These are phyloP conservation scores for Hypoxylon sp. DNA, from an alignment of 2,329 filamentous ascomycete species.

Conservation along the genomic window DNA sequence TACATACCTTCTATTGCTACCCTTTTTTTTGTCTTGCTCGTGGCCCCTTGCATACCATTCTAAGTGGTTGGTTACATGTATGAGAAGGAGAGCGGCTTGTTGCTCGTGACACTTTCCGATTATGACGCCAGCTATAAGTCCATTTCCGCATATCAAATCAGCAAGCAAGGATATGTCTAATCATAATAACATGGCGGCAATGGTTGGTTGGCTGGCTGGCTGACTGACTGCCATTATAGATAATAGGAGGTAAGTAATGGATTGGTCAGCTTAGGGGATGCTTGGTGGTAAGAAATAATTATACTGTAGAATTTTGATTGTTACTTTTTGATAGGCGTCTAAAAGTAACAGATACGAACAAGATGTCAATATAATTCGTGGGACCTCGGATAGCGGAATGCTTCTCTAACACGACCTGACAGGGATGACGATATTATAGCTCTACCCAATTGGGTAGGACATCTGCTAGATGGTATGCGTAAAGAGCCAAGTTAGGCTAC, in stretches of 20 bases:
- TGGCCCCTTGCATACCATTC: slow-evolving; percentile 5
- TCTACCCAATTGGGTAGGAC: slow-evolving; percentile 23
- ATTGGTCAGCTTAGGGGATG: too few relatives aligned
- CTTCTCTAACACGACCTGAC: slow-evolving; percentile 12
- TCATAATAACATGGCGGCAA: too few relatives aligned
- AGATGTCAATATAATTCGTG: slow-evolving; percentile 6
- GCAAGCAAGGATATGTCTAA: too few relatives aligned
- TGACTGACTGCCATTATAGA: too few relatives aligned
- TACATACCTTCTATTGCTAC: not conserved
- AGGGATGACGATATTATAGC: slow-evolving; percentile 22
- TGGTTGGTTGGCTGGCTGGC: too few relatives aligned
- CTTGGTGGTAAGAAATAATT: too few relatives aligned
- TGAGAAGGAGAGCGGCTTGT: too few relatives aligned
- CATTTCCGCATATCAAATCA: not conserved
- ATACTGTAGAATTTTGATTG: too few relatives aligned
- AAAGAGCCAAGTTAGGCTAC: slow-evolving; percentile 18
- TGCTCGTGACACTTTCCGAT: slow-evolving; percentile 6
- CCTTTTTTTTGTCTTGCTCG: not conserved
- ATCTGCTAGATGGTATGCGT: slow-evolving; percentile 4
- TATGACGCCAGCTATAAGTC: slow-evolving; percentile 23
- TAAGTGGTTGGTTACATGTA: slow-evolving; percentile 12
- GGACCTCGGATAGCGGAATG: slow-evolving; percentile 31
- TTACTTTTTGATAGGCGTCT: too few relatives aligned
- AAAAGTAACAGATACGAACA: too few relatives aligned
- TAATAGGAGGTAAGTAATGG: too few relatives aligned